A percentile compares a stretch with the other conserved stretches of the same genome.
Conservation (phyloP, 139 green algal species). For the Chlamydomonas incerta region DNA sequence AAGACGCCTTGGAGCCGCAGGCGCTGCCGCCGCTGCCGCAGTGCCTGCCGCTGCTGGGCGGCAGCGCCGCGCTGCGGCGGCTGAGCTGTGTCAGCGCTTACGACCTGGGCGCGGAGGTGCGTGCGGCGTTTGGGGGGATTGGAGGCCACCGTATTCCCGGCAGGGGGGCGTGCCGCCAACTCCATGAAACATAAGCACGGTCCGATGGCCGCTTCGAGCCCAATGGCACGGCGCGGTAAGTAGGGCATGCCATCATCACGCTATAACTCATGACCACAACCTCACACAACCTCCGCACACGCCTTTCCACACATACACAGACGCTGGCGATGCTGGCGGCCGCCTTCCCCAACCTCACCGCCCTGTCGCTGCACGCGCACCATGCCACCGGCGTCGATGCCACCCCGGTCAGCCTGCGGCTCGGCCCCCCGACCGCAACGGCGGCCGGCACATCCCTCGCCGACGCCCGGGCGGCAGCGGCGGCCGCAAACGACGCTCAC, state of each 20-base stretch:
- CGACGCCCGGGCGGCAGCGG: no score
- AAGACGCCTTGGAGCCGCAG: background rate
- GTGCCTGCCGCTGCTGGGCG: slow-evolving; percentile 2
- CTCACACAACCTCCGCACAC: no score
- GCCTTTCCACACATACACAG: background rate
- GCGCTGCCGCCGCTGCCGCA: background rate
- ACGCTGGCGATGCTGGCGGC: background rate
- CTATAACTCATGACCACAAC: no score
- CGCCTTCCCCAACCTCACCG: background rate
- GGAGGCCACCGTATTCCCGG: no score
- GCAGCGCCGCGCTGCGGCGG: background rate
- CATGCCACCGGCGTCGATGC: background rate
- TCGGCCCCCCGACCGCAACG: background rate
- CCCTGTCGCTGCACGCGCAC: background rate
- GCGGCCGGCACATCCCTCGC: background rate
- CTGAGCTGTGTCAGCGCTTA: background rate
- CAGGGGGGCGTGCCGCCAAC: no score
- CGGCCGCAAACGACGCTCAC: no score
- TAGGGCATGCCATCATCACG: no score
- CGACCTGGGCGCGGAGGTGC: background rate
- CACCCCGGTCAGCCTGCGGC: background rate
- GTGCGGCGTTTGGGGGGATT: background rate
- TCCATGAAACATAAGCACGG: no score
- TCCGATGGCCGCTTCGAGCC: no score
- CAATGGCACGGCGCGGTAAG: no score